Evolutionary conservation across 495 filamentous ascomycete species (phyloP), one percentile per base, ranked within the genome.

Genomic region (Lentithecium fluviatile): DNA sequence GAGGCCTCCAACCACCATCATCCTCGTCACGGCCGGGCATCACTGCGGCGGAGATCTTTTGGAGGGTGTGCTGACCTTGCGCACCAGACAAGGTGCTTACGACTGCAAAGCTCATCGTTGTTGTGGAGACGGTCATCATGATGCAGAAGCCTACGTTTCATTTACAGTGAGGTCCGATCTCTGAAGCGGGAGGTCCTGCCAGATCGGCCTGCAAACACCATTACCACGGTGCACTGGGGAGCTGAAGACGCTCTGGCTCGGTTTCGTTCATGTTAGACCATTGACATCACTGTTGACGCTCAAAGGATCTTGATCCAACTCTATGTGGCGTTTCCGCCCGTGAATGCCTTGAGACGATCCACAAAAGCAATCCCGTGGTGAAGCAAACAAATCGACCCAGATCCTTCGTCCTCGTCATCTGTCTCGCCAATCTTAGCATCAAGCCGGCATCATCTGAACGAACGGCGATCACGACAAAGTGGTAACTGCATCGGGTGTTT

Each of bases 141-240:
- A 61, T 61, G 49, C 58, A 47, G 42, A 55, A 55, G 46, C 58
- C 58, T 54, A 42, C 58, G 50, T 61, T 61, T 61, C 58, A 61
- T 61, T 25, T 40, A 15, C 43, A 38, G 49, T 54, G 58, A 61
- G 38, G 58, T 54, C 58, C 54, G 58, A 61, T 61, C 43, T 55
- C 47, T 54, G 54, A 61, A 48, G 49, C 48, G 58, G 49, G 13
- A 47, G 45, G 47, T 47, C 54, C 34, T 43, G n/a, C 45, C 26
- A 32, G 56, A 52, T 52, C 47, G 34, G 37, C 56, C 32, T 47
- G 56, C 47, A 60, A 60, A 52, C 13, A n/a, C n/a, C n/a, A n/a
- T n/a, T n/a, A n/a, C n/a, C n/a, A n/a, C n/a, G n/a, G n/a, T n/a
- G n/a, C n/a, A n/a, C n/a, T n/a, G n/a, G n/a, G n/a, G n/a, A n/a